Base-by-base conservation (phyloP, 2,329 filamentous ascomycete genomes). In the Neofusicoccum kwambonambiense region DNA sequence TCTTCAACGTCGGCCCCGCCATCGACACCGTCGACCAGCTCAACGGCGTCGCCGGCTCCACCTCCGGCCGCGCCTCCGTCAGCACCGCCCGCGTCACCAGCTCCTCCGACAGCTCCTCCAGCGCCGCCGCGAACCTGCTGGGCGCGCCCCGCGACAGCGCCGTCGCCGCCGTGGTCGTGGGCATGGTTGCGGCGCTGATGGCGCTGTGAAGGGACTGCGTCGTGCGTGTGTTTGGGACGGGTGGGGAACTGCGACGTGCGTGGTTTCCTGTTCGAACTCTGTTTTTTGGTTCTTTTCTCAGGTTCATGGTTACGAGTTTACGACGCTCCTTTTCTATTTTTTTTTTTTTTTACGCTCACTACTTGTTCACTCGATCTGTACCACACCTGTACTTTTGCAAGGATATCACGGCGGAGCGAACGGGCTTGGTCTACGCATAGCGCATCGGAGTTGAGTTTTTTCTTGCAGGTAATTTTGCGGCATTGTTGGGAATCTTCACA, bases 1-100 rank as follows among this genome's bases (percentile, higher is more conserved):
- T 91, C 76, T 92, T 87, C 75, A 87, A 90, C 75, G 81, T 87
- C 68, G 90, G 88, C 0, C 85, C 88, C 0, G 84, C 89, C 34
- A 84, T 93, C 64, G 79, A 82, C 3, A 86, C 87, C 0, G 74
- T 92, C 71, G 90, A 93, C 75, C 76, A 71, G 51, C 75, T 92
- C 71, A 94, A 94, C 74, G 78, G 79, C 27, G 79, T 86, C 31
- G 77, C 76, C 6, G 70, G 74, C 34, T 71, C 80, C 0, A 22
- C 37, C 12, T 19, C 17, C 37, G 83, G 83, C 11, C 76, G 83
- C 42, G 77, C 69, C 58, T 69, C 66, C 13, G 68, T 76, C 42
- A 67, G 63, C 51, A 65, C 64, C 13, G 65, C 13, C 4, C 34
- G 31, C 12, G 31, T 65, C 8, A 65, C 57, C 27, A 11, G 19